Base-by-base conservation (phyloP, 1,284 basidiomycete species). In the Marasmius fiardii region DNA sequence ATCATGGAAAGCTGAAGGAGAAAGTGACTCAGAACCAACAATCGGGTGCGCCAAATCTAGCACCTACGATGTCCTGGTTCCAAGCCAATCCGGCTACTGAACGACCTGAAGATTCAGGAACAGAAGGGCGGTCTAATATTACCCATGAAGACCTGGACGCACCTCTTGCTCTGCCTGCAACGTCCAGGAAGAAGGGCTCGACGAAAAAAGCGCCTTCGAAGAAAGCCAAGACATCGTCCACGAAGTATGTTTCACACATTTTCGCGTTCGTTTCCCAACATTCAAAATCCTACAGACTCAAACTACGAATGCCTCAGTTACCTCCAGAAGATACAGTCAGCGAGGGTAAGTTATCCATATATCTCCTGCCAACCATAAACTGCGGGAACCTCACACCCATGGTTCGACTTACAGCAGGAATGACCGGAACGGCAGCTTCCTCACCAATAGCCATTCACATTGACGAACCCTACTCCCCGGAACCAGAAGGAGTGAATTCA, bases 351-450 rank as follows among this genome's bases (percentile, higher is more conserved):
- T 43, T 51, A n/a, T n/a, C 31, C 21, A 18, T 26, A 2, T 33
- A 11, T 33, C 51, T 48, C 49, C 20, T 51, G 16, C 33, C 21
- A 41, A n/a, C n/a, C n/a, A n/a, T n/a, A n/a, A n/a, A n/a, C n/a
- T n/a, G n/a, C n/a, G n/a, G n/a, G n/a, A n/a, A n/a, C n/a, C n/a
- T n/a, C n/a, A n/a, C n/a, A n/a, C n/a, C n/a, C n/a, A n/a, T n/a
- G n/a, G n/a, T n/a, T n/a, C n/a, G n/a, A n/a, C n/a, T n/a, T n/a
- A n/a, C n/a, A n/a, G 39, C 58, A 73, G 77, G 69, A 51, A 73
- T 74, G 60, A 71, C 75, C 20, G 76, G 72, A 34, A 81, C 79
- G 33, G 78, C 77, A 16, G 76, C 77, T 20, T 81, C 79, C 8
- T 80, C 78, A 1, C 79, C 78, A 18, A 72, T 73, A 7, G 72